Conservation (phyloP, 1,139 yeast genomes). For the Scheffersomyces quercinus region DNA sequence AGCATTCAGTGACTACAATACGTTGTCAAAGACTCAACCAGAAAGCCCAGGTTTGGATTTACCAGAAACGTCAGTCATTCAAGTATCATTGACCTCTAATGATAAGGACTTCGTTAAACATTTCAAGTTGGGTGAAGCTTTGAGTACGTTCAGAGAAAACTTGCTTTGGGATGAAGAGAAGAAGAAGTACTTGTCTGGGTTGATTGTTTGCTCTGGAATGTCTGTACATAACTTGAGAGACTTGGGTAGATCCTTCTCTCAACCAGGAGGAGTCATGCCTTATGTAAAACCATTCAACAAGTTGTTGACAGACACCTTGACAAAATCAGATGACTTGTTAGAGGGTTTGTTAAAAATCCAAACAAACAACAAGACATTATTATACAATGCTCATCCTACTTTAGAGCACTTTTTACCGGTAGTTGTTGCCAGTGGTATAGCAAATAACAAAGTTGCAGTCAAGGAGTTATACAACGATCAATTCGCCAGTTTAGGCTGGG, state of each 20-base stretch:
- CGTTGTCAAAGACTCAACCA: constrained; percentile 18
- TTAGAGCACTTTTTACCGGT: constrained; percentile 73
- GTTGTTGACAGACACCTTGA: constrained; percentile 38
- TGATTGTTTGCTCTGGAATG: constrained; percentile 70
- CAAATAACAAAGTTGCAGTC: constrained; percentile 31
- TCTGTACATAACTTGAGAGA: constrained; percentile 75
- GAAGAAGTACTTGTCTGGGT: constrained; percentile 39
- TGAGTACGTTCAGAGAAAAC: constrained; percentile 52
- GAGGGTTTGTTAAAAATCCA: constrained; percentile 27
- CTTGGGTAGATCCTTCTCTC: constrained; percentile 24
- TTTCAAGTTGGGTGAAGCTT: constrained; percentile 55
- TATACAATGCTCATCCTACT: constrained; percentile 67
- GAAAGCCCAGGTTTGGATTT: constrained; percentile 39
- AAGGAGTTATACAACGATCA: constrained; percentile 49
- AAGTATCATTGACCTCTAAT: constrained; percentile 59
- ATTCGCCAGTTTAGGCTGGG: constrained; percentile 63
- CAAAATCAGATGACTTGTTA: constrained; percentile 26
- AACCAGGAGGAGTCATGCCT: constrained; percentile 34
- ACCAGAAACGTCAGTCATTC: constrained; percentile 52
- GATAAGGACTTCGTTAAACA: constrained; percentile 49
- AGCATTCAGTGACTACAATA: constrained; percentile 53
- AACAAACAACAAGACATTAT: constrained; percentile 35
- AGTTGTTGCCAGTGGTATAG: constrained; percentile 66
- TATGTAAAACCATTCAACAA: constrained; percentile 54
- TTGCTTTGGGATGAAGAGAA: constrained; percentile 31